Base-by-base conservation (phyloP, 306 rosid species). In the Trifolium fragiferum region DNA sequence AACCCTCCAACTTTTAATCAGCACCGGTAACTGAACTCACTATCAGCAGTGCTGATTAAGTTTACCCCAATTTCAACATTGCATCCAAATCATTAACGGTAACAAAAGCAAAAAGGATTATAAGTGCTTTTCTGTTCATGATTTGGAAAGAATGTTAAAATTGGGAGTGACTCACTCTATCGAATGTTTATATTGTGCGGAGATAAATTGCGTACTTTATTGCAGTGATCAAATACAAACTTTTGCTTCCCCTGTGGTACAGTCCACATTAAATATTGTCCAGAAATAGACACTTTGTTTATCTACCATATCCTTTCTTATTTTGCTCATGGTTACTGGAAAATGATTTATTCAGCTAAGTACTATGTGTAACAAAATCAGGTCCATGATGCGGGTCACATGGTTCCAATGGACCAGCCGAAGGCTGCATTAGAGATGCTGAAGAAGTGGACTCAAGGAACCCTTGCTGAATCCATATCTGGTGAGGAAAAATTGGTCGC, bases 371-470 rank as follows among this genome's bases (percentile, higher is more conserved):
- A 40, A 61, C 59, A 68, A 72, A 70, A 82, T 81, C 89, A 93
- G 98, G 98, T 93, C 55, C 93, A 87, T 40, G 87, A 93, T 50
- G 92, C 98, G 21, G 98, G 98, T 72, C 98, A 93, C 84, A 87
- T 93, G 98, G 98, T 93, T 76, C 98, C 98, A 8, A 90, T 93
- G 98, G 98, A 93, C 82, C 98, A 93, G 82, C 98, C 98, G 57
- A 86, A 87, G 86, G 93, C 96, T 74, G 80, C 98, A 71, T 57
- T 93, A 35, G 98, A 85, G 88, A 93, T 93, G 98, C 78, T 93
- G 87, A 85, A 73, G 80, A 85, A 85, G 84, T 93, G 98, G 98
- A 93, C 86, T 50, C 77, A 4, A 60, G 93, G 98, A 47, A 57
- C 69, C 68, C 93, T 89, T 78, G 57, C 87, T 30, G 88, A 84